Percentiles rank a stretch among this genome's conserved stretches.
Conservation (phyloP, 2,329 filamentous ascomycete species). For the Fusarium irregulare region DNA sequence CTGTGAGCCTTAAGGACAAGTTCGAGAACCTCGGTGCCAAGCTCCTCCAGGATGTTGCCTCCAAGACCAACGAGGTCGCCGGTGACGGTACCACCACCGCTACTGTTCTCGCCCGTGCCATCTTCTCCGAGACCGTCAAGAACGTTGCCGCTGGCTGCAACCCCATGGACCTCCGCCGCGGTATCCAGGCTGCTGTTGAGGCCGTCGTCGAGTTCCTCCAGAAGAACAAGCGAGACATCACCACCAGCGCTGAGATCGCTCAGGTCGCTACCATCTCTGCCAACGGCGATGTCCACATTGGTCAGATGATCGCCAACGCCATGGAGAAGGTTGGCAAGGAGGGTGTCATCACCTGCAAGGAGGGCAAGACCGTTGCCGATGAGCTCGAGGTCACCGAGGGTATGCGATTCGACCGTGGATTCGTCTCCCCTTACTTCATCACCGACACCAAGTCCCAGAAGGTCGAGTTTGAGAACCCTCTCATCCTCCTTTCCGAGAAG, state of each 20-base stretch:
- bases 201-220: conserved; percentile 94
- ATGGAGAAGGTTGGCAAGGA: conserved; percentile 99
- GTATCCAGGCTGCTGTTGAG: conserved; percentile 96
- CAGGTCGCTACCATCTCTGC: conserved; percentile 98
- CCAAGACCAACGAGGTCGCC: conserved; percentile 98
- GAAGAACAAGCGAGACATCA: conserved; percentile 97
- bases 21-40: conserved; percentile 99
- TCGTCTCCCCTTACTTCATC: conserved; percentile 99
- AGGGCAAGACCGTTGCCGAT: conserved; percentile 97
- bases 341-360: conserved; percentile 99
- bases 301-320: conserved; percentile 93
- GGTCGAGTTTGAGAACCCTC: conserved; percentile 99
- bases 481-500: conserved; percentile 99
- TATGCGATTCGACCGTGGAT: conserved; percentile 99
- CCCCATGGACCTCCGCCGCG: conserved; percentile 97
- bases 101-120: conserved; percentile 94
- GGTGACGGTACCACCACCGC: conserved; percentile 99
- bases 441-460: conserved; percentile 98
- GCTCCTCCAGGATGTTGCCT: conserved; percentile 96
- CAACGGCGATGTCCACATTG: conserved; percentile 96
- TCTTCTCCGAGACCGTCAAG: conserved; percentile 99
- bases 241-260: conserved; percentile 94
- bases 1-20: conserved; percentile 95
- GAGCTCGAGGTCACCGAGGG: conserved; percentile 99
- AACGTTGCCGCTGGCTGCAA: conserved; percentile 99